Conservation (phyloP, 768 basidiomycete genomes). For the Sarcomyxa edulis region DNA sequence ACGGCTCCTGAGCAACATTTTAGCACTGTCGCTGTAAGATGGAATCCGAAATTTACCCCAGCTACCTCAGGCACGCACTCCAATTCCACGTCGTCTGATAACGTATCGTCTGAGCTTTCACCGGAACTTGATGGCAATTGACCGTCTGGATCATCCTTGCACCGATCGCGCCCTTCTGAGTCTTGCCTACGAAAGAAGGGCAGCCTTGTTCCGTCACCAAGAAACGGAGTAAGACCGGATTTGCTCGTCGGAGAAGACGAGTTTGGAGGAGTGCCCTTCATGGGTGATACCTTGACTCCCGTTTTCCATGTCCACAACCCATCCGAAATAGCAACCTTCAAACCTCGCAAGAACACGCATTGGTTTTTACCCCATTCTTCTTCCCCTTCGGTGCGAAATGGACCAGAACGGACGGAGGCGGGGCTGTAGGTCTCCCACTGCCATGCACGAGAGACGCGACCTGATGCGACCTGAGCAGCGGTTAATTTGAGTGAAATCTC, state of each 20-base stretch:
- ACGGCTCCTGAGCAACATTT: not conserved
- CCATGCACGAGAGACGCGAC: slow-evolving; percentile 2
- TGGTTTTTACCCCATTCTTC: slow-evolving; percentile 7
- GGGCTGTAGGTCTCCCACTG: slow-evolving; percentile 3
- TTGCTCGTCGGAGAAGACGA: not conserved
- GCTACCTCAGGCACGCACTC: not conserved
- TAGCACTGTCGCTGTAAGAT: not conserved
- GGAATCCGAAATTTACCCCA: not conserved
- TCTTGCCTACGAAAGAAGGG: too few relatives aligned
- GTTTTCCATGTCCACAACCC: too few relatives aligned
- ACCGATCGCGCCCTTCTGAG: too few relatives aligned
- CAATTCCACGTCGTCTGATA: not conserved
- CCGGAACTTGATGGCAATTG: too few relatives aligned
- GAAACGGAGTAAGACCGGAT: not conserved
- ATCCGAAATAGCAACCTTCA: slow-evolving; percentile 2
- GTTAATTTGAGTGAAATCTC: not conserved
- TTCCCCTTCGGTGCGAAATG: not conserved
- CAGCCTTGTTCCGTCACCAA: too few relatives aligned
- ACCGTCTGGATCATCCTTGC: too few relatives aligned
- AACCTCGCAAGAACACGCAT: slow-evolving; percentile 12
- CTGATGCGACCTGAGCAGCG: not conserved
- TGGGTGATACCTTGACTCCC: too few relatives aligned
- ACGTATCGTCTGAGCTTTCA: not conserved
- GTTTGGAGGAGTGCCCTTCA: not conserved
- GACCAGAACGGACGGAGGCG: not conserved